Base-by-base conservation (phyloP, 2,329 filamentous ascomycete species). In the Trichothecium roseum region DNA sequence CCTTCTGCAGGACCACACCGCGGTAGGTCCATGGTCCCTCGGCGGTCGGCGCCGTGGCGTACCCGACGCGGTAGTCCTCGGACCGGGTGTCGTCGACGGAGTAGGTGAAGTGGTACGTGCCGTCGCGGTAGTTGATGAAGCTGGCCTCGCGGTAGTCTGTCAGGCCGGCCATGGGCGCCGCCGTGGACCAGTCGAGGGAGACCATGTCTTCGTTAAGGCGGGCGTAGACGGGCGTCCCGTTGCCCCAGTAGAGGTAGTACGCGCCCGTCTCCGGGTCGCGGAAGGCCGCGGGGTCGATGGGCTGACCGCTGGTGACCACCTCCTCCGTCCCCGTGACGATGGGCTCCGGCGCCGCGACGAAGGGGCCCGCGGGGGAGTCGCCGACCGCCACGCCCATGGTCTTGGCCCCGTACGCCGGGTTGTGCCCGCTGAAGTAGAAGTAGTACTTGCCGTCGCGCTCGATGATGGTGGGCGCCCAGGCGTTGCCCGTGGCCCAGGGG, bases 391-490 rank as follows among this genome's bases (percentile, higher is more conserved):
- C 77, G 4, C 77, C 77, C 24, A 81, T 75, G 4, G 71, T 74
- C 36, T 78, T 66, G 42, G 69, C 60, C 40, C 75, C 62, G 22
- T 69, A 56, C 0, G 71, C 71, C 0, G 74, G 72, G 29, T 64
- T 64, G 13, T 68, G 51, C 0, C 66, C 66, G 27, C 58, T 67
- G 52, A 78, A 80, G 53, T 76, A 79, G 18, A 81, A 70, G 45
- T 77, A 80, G 54, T 72, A 81, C 54, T 74, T 76, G 0, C 72
- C 73, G 39, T 72, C 60, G 34, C 71, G 72, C 33, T 60, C 55
- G 2, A 72, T 72, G 3, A 78, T 77, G 35, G 77, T 74, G 0
- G 78, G 78, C 0, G 77, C 77, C 77, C 78, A 81, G 4, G 78
- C 68, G 45, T 80, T 78, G 40, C 78, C 78, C 1, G 62, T 68